Percentiles rank a stretch among this genome's conserved stretches.
Evolutionary conservation across 2,329 filamentous ascomycete species (phyloP).

Genomic region (Xylaria sp.): DNA sequence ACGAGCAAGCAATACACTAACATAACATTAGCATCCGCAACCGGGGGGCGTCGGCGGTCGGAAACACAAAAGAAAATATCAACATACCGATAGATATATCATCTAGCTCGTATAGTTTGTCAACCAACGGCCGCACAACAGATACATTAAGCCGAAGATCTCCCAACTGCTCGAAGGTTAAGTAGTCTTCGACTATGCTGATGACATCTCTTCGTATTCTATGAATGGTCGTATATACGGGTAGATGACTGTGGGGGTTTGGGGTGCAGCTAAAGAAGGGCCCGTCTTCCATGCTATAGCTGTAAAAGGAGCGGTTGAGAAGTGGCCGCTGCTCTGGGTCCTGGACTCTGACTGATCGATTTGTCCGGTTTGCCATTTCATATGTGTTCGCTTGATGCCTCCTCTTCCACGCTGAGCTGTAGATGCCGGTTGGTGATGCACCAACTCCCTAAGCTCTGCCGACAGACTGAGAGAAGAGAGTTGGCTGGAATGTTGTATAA

Average conservation of each 20-base stretch:
- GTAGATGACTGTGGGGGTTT: constrained; percentile 71
- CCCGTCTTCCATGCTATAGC: constrained; percentile 53
- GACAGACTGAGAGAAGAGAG: neutral
- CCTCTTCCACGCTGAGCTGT: neutral
- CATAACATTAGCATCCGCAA: constrained; percentile 21
- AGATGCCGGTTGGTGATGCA: neutral
- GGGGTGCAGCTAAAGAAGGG: constrained; percentile 64
- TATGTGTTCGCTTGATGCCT: constrained; percentile 9
- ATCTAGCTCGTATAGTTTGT: constrained; percentile 80
- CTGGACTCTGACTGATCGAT: constrained; percentile 39
- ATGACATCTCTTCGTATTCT: constrained; percentile 73
- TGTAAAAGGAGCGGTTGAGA: constrained; percentile 52
- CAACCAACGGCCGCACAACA: constrained; percentile 83
- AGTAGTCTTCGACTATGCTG: constrained; percentile 70
- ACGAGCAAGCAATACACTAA: constrained; percentile 84
- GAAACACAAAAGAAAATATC: constrained; percentile 12
- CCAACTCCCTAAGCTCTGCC: neutral
- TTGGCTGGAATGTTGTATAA: neutral
- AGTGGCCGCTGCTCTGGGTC: constrained; percentile 52
- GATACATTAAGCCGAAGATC: constrained; percentile 84
- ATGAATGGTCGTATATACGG: constrained; percentile 83
- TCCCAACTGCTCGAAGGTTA: constrained; percentile 79
- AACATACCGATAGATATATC: constrained; percentile 79
- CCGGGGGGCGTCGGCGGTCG: neutral
- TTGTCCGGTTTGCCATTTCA: constrained; percentile 38